Base-by-base conservation (phyloP, 2,329 filamentous ascomycete species). In the Colletotrichum sp. region DNA sequence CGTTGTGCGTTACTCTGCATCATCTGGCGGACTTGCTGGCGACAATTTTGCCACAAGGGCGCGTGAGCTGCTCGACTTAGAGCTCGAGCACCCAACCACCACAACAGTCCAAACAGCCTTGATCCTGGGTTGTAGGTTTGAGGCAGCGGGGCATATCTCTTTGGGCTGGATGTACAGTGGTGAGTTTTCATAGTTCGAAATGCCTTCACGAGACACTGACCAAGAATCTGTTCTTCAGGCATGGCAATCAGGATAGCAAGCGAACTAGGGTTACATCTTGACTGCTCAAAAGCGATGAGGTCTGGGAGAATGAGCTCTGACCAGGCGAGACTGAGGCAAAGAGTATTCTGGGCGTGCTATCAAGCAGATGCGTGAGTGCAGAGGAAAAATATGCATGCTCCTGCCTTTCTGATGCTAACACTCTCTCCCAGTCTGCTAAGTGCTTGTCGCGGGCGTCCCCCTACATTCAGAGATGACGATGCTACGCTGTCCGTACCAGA, bases 341-440 rank as follows among this genome's bases (percentile, higher is more conserved):
- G 59, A 16, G 74, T 76, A 6, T 76, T 76, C 10, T 76, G 74
- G 74, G 74, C 69, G 5, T 76, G 74, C 8, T 34, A 74, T 21
- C 12, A 63, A 6, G 64, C 68, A 32, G 74, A 76, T 28, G 68
- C 55, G 74, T 76, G 6, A 55, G 68, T 67, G 2, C 10, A 21
- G 7, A 16, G 2, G 1, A 21, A 18, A 28, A 1, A 2, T 12
- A 4, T 9, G 4, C 0, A 28, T 13, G 13, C 9, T 9, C 15
- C 26, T 8, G 1, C 6, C 3, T 3, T 21, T 12, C 12, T 24
- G n/a, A 44, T 18, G 13, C 60, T 63, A 2, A 55, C 10, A 18
- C 1, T 5, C 0, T 18, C 8, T n/a, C 44, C 10, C 24, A 76
- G 74, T 8, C 59, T 76, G 8, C 52, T 66, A 8, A 76, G 70